A percentile compares a stretch with the other conserved stretches of the same genome.
Evolutionary conservation across 2,329 filamentous ascomycete species (phyloP).

Genomic region (Periconia digitata): DNA sequence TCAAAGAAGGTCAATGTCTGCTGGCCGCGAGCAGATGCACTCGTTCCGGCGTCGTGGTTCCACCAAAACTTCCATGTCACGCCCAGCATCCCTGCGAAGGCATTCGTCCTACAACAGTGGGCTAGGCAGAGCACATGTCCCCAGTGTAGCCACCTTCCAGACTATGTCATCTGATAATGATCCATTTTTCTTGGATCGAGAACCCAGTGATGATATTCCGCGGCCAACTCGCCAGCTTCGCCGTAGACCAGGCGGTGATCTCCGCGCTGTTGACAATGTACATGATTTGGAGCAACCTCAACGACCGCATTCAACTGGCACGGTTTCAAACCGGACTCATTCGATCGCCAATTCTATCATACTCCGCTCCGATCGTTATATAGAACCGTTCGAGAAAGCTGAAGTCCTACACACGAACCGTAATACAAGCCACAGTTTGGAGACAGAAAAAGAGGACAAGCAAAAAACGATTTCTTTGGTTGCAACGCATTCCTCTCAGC

Average conservation of each 20-base stretch:
- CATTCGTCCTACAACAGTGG: slow-evolving; percentile 64
- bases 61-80: slow-evolving; percentile 28
- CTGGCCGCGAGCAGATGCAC: slow-evolving; percentile 34
- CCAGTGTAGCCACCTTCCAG: slow-evolving; percentile 61
- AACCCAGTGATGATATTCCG: slow-evolving; percentile 20
- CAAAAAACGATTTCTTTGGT: slow-evolving; percentile 46
- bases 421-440: slow-evolving; percentile 10
- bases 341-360: slow-evolving; percentile 44
- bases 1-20: slow-evolving; percentile 33
- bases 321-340: slow-evolving; percentile 48
- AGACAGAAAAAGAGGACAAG: background rate
- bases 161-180: slow-evolving; percentile 47
- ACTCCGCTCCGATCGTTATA: slow-evolving; percentile 33
- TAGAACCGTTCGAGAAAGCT: slow-evolving; percentile 16
- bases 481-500: slow-evolving; percentile 58
- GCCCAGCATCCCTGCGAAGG: slow-evolving; percentile 50
- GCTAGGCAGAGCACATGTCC: slow-evolving; percentile 52
- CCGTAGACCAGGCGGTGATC: slow-evolving; percentile 51
- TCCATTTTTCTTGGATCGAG: slow-evolving; percentile 42
- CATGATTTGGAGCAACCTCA: slow-evolving; percentile 47
- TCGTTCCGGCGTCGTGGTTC: slow-evolving; percentile 39
- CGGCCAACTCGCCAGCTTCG: slow-evolving; percentile 45
- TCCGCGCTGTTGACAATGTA: slow-evolving; percentile 50
- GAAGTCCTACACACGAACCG: slow-evolving; percentile 11
- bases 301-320: slow-evolving; percentile 52